Percentiles rank a stretch among this genome's conserved stretches.
These are phyloP conservation scores for Microdochium bolleyi DNA, from an alignment of 2,329 filamentous ascomycete species.

Conservation along the genomic window DNA sequence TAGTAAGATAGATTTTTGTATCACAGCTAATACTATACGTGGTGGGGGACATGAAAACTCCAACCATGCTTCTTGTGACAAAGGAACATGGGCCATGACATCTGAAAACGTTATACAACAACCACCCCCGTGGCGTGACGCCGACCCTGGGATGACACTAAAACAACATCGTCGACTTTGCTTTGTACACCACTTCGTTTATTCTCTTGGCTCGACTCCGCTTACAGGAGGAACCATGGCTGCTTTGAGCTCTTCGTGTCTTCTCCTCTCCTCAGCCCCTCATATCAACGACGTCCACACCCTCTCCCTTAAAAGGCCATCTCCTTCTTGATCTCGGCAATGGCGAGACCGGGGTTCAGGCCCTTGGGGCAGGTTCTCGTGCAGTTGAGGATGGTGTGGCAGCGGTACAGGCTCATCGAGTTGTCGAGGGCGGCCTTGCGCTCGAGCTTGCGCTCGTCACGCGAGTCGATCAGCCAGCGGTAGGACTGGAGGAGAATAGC, in stretches of 20 bases:
- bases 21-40: not conserved
- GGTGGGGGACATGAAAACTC: not conserved
- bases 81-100: not conserved
- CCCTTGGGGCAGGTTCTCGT: conserved; percentile 97
- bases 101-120: not conserved
- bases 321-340: conserved; percentile 98
- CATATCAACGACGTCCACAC: not conserved
- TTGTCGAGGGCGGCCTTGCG: conserved; percentile 91
- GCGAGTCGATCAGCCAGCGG: conserved; percentile 91
- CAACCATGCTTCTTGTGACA: not conserved
- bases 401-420: conserved; percentile 97
- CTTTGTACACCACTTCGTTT: not conserved
- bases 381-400: conserved; percentile 99
- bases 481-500: conserved; percentile 96
- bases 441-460: conserved; percentile 82
- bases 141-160: not conserved
- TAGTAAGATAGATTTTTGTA: not conserved
- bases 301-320: conserved; percentile 52
- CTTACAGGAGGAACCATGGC: not conserved
- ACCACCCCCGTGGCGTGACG: not conserved
- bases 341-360: conserved; percentile 87
- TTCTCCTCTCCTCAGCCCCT: not conserved
- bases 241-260: not conserved
- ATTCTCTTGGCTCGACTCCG: not conserved
- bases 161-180: not conserved